These are phyloP conservation scores for Magnusiomyces tetraspermus DNA, from an alignment of 1,139 yeast genomes.

Conservation along the genomic window DNA sequence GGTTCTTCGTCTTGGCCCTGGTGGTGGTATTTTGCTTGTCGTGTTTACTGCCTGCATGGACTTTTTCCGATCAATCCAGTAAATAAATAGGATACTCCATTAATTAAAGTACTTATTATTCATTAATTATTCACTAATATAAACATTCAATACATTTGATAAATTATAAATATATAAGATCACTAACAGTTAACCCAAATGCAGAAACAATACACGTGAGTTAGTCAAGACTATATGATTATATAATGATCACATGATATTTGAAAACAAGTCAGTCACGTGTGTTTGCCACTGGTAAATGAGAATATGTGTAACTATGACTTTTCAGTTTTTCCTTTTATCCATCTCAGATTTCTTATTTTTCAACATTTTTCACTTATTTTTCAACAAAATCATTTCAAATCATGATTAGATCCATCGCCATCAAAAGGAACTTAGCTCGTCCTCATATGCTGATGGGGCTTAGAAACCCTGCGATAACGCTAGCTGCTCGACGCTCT, in stretches of 20 bases:
- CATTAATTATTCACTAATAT: too few species aligned
- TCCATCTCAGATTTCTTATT: background rate
- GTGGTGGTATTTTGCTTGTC: constrained; percentile 95
- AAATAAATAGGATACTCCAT: too few species aligned
- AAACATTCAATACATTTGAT: too few species aligned
- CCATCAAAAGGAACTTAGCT: background rate
- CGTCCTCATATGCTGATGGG: background rate
- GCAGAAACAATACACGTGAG: too few species aligned
- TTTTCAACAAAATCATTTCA: background rate
- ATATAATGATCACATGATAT: too few species aligned
- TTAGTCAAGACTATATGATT: too few species aligned
- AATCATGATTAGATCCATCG: background rate
- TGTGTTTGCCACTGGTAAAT: too few species aligned
- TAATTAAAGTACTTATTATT: too few species aligned
- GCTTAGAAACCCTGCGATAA: background rate
- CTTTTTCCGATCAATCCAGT: constrained; percentile 67
- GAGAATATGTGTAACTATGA: too few species aligned
- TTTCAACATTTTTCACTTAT: background rate
- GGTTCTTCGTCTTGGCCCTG: constrained; percentile 95
- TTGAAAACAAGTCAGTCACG: too few species aligned
- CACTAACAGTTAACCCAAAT: too few species aligned
- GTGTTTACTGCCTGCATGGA: constrained; percentile 94
- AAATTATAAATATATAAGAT: too few species aligned
- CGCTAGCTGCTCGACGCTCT: background rate
- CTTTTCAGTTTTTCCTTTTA: background rate